phyloP scores from a whole-genome alignment of 2,329 filamentous ascomycete species.

The Whalleya microplaca region DNA sequence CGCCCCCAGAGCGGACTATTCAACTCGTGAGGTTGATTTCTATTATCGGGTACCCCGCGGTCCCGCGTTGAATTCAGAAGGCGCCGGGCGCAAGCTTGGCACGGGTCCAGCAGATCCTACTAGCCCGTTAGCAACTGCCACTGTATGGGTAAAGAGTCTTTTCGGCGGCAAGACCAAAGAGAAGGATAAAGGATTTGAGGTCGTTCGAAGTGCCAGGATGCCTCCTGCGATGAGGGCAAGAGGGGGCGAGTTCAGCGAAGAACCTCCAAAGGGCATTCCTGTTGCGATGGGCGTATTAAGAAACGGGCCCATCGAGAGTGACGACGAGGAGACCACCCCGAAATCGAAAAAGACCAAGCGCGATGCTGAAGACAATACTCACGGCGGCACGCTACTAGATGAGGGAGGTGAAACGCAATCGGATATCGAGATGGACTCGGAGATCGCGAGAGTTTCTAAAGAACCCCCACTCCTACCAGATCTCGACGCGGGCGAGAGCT shows the following conservation, averaged over 20 bases:
- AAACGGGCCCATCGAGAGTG: constrained; percentile 66
- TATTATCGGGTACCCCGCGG: constrained; percentile 88
- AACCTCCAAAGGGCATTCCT: constrained; percentile 69
- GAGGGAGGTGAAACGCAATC: constrained; percentile 52
- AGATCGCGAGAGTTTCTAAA: constrained; percentile 48
- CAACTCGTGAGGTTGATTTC: constrained; percentile 93
- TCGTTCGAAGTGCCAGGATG: constrained; percentile 87
- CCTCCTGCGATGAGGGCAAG: constrained; percentile 71
- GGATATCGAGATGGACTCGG: constrained; percentile 42
- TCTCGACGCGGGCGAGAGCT: constrained; percentile 60
- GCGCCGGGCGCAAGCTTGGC: constrained; percentile 80
- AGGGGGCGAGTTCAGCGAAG: constrained; percentile 62
- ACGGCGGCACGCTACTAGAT: constrained; percentile 49
- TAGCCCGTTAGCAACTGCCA: constrained; percentile 84
- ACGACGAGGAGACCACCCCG: constrained; percentile 55
- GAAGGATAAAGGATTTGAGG: constrained; percentile 95
- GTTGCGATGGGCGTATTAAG: constrained; percentile 64
- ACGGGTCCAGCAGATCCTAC: constrained; percentile 96
- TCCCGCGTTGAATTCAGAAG: constrained; percentile 80
- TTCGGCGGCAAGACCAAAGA: constrained; percentile 88
- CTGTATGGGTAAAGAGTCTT: constrained; percentile 82
- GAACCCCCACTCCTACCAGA: constrained; percentile 61
- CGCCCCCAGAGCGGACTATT: constrained; percentile 77
- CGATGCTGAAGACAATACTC: constrained; percentile 37
- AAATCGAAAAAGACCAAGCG: constrained; percentile 37